Evolutionary conservation across 768 basidiomycete genomes (phyloP).

Genomic region (Lactarius akahatsu): DNA sequence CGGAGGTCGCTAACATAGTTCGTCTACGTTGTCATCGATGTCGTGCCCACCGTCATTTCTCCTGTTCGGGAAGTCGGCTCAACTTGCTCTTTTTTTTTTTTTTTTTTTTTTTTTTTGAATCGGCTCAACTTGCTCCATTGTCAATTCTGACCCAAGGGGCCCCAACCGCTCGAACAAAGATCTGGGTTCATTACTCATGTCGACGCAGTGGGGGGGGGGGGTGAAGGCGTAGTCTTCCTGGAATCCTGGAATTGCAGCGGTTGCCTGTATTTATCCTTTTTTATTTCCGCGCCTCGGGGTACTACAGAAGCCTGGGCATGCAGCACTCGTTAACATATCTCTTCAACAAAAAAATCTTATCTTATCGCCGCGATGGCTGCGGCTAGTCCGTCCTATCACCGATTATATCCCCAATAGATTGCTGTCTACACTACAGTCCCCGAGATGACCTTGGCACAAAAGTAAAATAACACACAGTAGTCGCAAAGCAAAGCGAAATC

Average conservation of each 20-base stretch:
- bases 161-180: too few relatives aligned
- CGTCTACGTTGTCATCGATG: conserved; percentile 16
- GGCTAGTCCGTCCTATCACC: too few relatives aligned
- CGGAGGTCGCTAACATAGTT: conserved; percentile 17
- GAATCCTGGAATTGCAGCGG: not conserved
- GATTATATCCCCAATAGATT: not conserved
- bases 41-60: conserved; percentile 34
- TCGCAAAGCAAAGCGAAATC: not conserved
- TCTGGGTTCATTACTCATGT: conserved; percentile 7
- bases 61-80: conserved; percentile 41
- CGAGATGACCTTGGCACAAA: not conserved
- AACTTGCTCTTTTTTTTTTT: too few relatives aligned
- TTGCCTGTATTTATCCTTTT: too few relatives aligned
- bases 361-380: too few relatives aligned
- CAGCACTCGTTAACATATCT: too few relatives aligned
- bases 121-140: too few relatives aligned
- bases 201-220: not conserved
- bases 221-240: not conserved
- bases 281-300: too few relatives aligned
- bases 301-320: too few relatives aligned
- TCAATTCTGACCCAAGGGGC: conserved; percentile 30
- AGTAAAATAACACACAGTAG: not conserved
- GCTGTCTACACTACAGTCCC: not conserved
- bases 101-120: too few relatives aligned
- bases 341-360: too few relatives aligned